These are phyloP conservation scores for Chimonanthus salicifolius DNA, from an alignment of 164 flowering plant genomes.

Conservation along the genomic window DNA sequence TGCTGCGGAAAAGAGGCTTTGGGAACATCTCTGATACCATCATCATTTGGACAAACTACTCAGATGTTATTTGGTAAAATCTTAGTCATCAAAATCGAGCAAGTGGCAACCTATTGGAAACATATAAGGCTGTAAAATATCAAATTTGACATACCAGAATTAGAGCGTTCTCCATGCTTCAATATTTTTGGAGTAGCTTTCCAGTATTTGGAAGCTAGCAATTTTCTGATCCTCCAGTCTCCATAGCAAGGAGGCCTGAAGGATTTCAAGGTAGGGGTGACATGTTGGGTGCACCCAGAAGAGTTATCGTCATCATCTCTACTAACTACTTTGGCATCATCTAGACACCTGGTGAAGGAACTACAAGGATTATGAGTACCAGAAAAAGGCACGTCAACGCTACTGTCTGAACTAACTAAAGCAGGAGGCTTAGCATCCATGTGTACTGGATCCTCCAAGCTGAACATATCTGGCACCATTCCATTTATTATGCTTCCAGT, in stretches of 20 bases:
- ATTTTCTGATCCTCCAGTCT: conserved; percentile 58
- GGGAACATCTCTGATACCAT: conserved; percentile 40
- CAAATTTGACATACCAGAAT: conserved; percentile 40
- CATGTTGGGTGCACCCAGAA: conserved; percentile 64
- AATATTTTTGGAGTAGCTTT: conserved; percentile 37
- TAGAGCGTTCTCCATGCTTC: conserved; percentile 45
- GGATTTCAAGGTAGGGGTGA: conserved; percentile 34
- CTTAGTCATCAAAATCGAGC: neutral
- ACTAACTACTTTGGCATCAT: conserved; percentile 55
- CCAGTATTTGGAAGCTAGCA: conserved; percentile 63
- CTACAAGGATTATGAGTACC: conserved; percentile 28
- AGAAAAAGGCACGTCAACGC: conserved; percentile 32
- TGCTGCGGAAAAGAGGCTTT: conserved; percentile 35
- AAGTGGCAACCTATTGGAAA: neutral
- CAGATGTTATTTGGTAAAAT: neutral
- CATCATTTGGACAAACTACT: neutral
- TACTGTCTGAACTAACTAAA: conserved; percentile 47
- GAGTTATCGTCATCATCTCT: conserved; percentile 97
- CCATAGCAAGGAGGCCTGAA: conserved; percentile 43
- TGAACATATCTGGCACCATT: conserved; percentile 22
- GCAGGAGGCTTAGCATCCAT: conserved; percentile 41
- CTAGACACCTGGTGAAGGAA: conserved; percentile 31
- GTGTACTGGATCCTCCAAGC: conserved; percentile 26
- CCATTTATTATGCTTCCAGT: conserved; percentile 17
- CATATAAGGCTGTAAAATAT: neutral